These are phyloP conservation scores for Alopecurus myosuroides DNA, from an alignment of 176 grass and related monocot species.

Conservation along the genomic window DNA sequence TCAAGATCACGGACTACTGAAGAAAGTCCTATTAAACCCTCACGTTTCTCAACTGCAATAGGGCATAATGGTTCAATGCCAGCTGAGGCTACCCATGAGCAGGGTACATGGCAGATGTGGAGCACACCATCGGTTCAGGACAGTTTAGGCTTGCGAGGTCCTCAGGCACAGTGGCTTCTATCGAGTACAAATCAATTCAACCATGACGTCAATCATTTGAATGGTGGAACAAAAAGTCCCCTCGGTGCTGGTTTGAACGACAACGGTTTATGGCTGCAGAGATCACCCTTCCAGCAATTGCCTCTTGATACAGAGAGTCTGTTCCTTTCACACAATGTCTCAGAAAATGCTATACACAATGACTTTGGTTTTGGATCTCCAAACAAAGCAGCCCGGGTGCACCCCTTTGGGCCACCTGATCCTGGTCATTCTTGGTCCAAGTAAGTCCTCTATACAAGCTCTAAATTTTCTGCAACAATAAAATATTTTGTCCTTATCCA, in stretches of 20 bases:
- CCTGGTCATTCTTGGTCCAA: slow-evolving; percentile 62
- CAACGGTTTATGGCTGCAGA: slow-evolving; percentile 43
- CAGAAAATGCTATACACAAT: slow-evolving; percentile 51
- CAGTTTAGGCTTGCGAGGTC: slow-evolving; percentile 58
- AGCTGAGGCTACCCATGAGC: slow-evolving; percentile 47
- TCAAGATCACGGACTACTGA: slow-evolving; percentile 51
- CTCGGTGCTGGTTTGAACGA: slow-evolving; percentile 45
- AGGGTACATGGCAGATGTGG: slow-evolving; percentile 93
- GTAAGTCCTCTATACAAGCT: slow-evolving; percentile 42
- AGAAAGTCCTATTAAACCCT: slow-evolving; percentile 34
- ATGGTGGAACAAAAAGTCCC: slow-evolving; percentile 33
- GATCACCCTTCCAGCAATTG: slow-evolving; percentile 47
- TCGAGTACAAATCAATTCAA: slow-evolving; percentile 39
- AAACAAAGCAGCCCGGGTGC: slow-evolving; percentile 39
- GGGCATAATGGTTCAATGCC: slow-evolving; percentile 31
- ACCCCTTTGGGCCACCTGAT: slow-evolving; percentile 41
- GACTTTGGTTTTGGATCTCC: slow-evolving; percentile 34
- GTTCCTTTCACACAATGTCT: slow-evolving; percentile 56
- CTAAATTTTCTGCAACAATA: neutral
- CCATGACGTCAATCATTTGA: slow-evolving; percentile 42
- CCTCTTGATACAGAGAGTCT: slow-evolving; percentile 53
- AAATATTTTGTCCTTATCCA: neutral
- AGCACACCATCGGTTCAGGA: slow-evolving; percentile 71
- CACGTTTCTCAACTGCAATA: slow-evolving; percentile 25
- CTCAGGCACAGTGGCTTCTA: slow-evolving; percentile 56